A percentile compares a stretch with the other conserved stretches of the same genome.
These are phyloP conservation scores for Ceriops tagal DNA, from an alignment of 345 rosid species.

Conservation along the genomic window DNA sequence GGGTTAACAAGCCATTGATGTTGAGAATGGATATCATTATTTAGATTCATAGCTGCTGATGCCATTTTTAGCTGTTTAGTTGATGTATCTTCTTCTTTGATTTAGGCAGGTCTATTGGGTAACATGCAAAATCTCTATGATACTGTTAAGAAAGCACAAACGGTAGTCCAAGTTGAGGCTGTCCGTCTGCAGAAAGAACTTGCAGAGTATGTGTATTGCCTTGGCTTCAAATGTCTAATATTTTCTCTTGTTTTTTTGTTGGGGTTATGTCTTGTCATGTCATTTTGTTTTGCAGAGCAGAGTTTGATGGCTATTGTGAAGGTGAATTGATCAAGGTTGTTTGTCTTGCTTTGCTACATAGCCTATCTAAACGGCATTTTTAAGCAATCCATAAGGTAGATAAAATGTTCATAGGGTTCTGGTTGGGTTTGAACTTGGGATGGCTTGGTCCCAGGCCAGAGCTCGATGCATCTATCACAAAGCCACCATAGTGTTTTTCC, in stretches of 20 bases:
- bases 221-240: too few species aligned
- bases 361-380: conserved; percentile 9
- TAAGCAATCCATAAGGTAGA: too few species aligned
- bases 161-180: conserved; percentile 25
- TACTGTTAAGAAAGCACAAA: conserved; percentile 23
- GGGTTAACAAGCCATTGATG: background rate
- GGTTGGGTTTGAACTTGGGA: too few species aligned
- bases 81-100: background rate
- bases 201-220: conserved; percentile 13
- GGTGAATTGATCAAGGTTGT: conserved; percentile 20
- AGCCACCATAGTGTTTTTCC: too few species aligned
- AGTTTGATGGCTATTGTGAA: conserved; percentile 26
- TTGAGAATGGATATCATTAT: background rate
- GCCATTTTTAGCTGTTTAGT: too few species aligned
- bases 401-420: too few species aligned
- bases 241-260: background rate
- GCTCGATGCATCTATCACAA: too few species aligned
- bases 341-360: background rate
- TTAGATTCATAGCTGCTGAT: background rate
- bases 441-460: too few species aligned
- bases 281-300: conserved; percentile 14
- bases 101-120: conserved; percentile 20
- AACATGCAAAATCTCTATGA: conserved; percentile 19
- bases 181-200: conserved; percentile 25
- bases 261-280: background rate